Percentiles rank a stretch among this genome's conserved stretches.
Conservation (phyloP, 2,329 filamentous ascomycete genomes). For the Trichophyton simii region DNA sequence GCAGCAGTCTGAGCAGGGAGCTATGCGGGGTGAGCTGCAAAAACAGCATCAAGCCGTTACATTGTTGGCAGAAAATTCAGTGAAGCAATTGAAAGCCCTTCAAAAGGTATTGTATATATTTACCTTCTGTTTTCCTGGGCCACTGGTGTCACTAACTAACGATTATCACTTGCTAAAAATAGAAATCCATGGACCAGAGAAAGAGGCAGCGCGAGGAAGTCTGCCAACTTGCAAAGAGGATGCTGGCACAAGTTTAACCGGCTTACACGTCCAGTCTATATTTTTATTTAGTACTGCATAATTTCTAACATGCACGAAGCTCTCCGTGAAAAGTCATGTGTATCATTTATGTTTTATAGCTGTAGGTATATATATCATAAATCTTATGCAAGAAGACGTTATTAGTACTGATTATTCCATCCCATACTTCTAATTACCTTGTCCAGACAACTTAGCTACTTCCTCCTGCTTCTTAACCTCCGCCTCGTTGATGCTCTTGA, state of each 20-base stretch:
- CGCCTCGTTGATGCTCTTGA: constrained; percentile 68
- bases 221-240: constrained; percentile 13
- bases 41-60: constrained; percentile 7
- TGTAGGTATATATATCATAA: not conserved
- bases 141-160: not conserved
- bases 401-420: not conserved
- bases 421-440: not conserved
- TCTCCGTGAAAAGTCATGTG: not conserved
- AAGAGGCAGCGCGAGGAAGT: constrained; percentile 14
- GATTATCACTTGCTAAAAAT: not conserved
- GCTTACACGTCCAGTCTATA: not conserved
- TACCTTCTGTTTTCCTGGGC: not conserved
- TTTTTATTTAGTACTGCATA: not conserved
- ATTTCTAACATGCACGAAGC: not conserved
- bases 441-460: constrained; percentile 6
- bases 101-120: constrained; percentile 11
- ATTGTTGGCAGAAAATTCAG: constrained; percentile 5
- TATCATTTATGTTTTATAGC: not conserved
- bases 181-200: constrained; percentile 14
- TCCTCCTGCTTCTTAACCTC: constrained; percentile 50
- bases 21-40: constrained; percentile 1
- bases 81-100: constrained; percentile 9
- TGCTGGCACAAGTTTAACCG: constrained; percentile 7
- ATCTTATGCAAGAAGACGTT: not conserved
- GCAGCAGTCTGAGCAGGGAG: not conserved